Base-by-base conservation (phyloP, 2,329 filamentous ascomycete species). In the Colletotrichum tanaceti region DNA sequence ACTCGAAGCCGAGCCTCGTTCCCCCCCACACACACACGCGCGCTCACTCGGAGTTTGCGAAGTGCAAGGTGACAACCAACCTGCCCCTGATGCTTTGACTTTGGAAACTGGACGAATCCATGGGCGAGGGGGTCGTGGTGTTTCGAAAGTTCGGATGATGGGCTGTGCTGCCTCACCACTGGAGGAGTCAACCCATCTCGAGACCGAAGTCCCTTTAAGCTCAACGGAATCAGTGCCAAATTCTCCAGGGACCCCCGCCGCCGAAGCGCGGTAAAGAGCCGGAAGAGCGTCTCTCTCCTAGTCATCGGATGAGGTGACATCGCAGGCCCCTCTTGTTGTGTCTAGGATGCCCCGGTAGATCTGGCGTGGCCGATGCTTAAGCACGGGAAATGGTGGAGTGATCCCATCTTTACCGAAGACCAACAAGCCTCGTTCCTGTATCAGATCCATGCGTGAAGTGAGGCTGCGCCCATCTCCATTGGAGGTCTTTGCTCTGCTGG, bases 131-230 rank as follows among this genome's bases (percentile, higher is more conserved):
- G 64, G 9, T 50, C 44, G 20, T 57, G 52, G 20, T 53, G 63
- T 70, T 70, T 67, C 67, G 53, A 68, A 67, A 53, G 52, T 70
- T 67, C 67, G 58, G 63, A 66, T 62, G 66, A 69, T 41, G 63
- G 65, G 67, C 67, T 68, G 58, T 70, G 67, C 58, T 68, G 63
- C 67, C 53, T 70, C 63, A 70, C 44, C 46, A 53, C 41, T 44
- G 53, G 65, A 65, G 55, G 61, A 61, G 59, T 32, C 41, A 60
- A 44, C 66, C 50, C 54, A 59, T 60, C 62, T 52, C 32, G 32
- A 38, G 54, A 35, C 58, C 53, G 66, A 65, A 47, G 67, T 70
- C 52, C 54, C 67, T 70, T 70, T 70, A 70, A 67, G 67, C 67
- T 70, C 67, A 70, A 28, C 54, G n/a, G n/a, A 65, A 47, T 58